Evolutionary conservation across 495 filamentous ascomycete species (phyloP), one percentile per base, ranked within the genome.

Genomic region (Chaetomium tenue): DNA sequence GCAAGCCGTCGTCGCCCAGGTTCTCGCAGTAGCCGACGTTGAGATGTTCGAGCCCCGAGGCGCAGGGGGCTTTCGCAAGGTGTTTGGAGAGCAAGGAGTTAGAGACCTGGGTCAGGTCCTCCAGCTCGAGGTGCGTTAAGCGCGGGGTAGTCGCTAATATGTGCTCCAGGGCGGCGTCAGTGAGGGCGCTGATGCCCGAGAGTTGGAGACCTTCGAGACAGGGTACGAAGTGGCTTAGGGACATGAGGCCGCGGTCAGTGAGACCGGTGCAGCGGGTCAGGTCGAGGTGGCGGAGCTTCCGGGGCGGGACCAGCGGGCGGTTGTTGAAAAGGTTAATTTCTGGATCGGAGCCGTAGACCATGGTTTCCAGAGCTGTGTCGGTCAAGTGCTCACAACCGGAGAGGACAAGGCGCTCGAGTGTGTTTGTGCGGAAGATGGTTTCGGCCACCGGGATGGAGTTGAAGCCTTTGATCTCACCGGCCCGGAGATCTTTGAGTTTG

Each of bases 1-100:
- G 79, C 87, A 97, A 90, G 52, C 95, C 94, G 0, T 77, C 75
- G 73, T 98, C 95, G 12, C 91, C 88, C 0, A 98, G 72, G 50
- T 82, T 85, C 71, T 95, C 94, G 71, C 94, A 98, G 68, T 90
- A 95, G 72, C 90, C 91, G 76, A 97, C 84, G 60, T 89, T 90
- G 42, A 98, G 85, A 71, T 96, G 92, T 67, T 89, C 83, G 2
- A 98, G 81, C 23, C 70, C 74, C 6, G 81, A 74, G 2, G 87
- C 85, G 71, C 91, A 95, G 3, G 91, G 88, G 0, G 90, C 82
- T 64, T 83, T 86, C 33, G 93, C 87, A 6, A 98, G 78, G 63
- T 83, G 75, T 63, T 88, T 84, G 12, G 87, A 82, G 18, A 98
- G 78, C 0, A 89, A 76, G 7, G 77, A 73, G 66, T 97, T 94